phyloP scores from a whole-genome alignment of 148 eudicot genomes.

The Nepenthes mirabilis region DNA sequence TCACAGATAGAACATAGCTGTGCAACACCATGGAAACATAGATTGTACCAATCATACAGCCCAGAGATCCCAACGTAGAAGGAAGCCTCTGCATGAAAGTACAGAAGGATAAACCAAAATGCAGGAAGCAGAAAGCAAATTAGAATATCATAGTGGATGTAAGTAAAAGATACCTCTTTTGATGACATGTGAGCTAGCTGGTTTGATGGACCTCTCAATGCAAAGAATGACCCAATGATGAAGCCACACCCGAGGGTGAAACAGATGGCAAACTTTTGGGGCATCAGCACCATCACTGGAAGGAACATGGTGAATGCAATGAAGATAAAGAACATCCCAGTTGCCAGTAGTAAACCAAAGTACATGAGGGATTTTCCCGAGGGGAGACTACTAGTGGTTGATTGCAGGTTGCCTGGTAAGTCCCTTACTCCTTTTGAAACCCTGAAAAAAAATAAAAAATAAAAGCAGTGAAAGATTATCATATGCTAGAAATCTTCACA shows the following conservation, averaged over 20 bases:
- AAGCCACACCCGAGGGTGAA: conserved; percentile 86
- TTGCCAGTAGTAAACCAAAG: conserved; percentile 77
- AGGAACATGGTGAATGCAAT: conserved; percentile 94
- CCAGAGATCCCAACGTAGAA: conserved; percentile 75
- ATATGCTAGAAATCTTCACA: too few species aligned
- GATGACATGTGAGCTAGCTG: conserved; percentile 90
- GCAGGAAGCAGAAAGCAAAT: background rate
- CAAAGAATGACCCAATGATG: conserved; percentile 86
- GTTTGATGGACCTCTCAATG: conserved; percentile 80
- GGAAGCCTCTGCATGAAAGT: conserved; percentile 72
- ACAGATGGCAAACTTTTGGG: conserved; percentile 94
- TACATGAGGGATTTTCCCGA: conserved; percentile 90
- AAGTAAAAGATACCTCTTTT: conserved; percentile 47
- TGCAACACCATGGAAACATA: conserved; percentile 99
- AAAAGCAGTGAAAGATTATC: background rate
- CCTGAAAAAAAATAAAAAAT: conserved; percentile 30
- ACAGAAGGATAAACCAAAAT: background rate
- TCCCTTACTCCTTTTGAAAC: conserved; percentile 92
- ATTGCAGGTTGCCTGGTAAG: conserved; percentile 77
- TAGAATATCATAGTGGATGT: background rate
- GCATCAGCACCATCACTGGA: conserved; percentile 89
- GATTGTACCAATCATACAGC: conserved; percentile 82
- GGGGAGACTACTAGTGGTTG: conserved; percentile 82
- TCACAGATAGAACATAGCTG: conserved; percentile 82
- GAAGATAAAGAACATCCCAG: conserved; percentile 88